Conservation (phyloP, 2,329 filamentous ascomycete species). For the Scortechinia acanthostroma region DNA sequence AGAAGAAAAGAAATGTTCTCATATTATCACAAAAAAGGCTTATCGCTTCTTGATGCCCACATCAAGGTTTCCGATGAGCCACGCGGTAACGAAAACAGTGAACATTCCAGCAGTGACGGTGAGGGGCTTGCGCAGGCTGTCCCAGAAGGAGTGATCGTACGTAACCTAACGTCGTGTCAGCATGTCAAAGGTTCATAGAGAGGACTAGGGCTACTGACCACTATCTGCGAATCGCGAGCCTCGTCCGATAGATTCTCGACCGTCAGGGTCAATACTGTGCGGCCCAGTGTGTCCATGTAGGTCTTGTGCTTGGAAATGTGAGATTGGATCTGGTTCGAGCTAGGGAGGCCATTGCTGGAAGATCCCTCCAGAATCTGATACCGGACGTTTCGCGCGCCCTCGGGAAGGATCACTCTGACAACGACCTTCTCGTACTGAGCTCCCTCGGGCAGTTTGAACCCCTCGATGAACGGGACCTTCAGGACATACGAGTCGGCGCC, state of each 20-base stretch:
- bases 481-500: slow-evolving; percentile 51
- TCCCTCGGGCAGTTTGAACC: slow-evolving; percentile 57
- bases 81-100: background rate
- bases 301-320: background rate
- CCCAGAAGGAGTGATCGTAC: background rate
- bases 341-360: background rate
- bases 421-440: slow-evolving; percentile 59
- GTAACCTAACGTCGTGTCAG: background rate
- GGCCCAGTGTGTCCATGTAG: slow-evolving; percentile 2
- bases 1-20: too few relatives aligned
- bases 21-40: too few relatives aligned
- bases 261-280: background rate
- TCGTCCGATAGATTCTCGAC: background rate
- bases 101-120: background rate
- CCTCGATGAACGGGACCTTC: slow-evolving; percentile 66
- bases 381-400: slow-evolving; percentile 50
- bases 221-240: background rate
- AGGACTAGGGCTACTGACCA: background rate
- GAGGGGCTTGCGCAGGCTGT: background rate
- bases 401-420: slow-evolving; percentile 60
- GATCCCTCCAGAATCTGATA: background rate
- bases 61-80: background rate
- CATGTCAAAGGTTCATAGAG: background rate
- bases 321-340: background rate
- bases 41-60: slow-evolving; percentile 2